Evolutionary conservation across 179 eudicot genomes (phyloP), one percentile per base, ranked within the genome.

Genomic region (Corrigiola litoralis): DNA sequence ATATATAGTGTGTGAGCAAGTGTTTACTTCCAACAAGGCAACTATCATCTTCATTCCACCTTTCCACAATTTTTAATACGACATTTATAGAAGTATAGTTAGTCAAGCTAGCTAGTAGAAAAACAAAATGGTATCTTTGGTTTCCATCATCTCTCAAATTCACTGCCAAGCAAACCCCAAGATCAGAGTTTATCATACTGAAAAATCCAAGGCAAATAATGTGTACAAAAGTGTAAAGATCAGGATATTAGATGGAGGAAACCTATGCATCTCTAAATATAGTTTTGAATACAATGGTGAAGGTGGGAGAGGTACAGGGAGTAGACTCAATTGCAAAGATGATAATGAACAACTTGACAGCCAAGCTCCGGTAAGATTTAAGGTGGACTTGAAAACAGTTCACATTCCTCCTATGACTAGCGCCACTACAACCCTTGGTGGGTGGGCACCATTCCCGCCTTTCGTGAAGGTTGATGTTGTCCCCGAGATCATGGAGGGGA

Each of bases 281-380:
- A 82, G 73, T 65, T 81, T 89, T n/a, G 73, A 64, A 18, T 84
- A 89, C 72, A 78, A 82, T 33, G 88, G 84, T 2, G 28, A 68
- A 59, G 87, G 88, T 31, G 92, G 90, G 61, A 48, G 57, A 28
- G 89, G 86, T 36, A 60, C 65, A 10, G 92, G 86, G 27, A 66
- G 40, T 12, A 71, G 61, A 7, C 33, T 54, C 8, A 77, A 72
- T 50, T 32, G 21, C 6, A 41, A 29, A 16, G 71, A 67, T 2
- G 31, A 16, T 6, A 61, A 61, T n/a, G n/a, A n/a, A n/a, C n/a
- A n/a, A 5, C 23, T 10, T 4, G 47, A 56, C 40, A 77, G 68
- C 11, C 70, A 66, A 52, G 38, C 72, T 49, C 73, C 67, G n/a
- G 66, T 82, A 4, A 74, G 69, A 46, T 59, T 58, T 8, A 32